Conservation (phyloP, 768 basidiomycete genomes). For the Termitomyces bulborhizus region DNA sequence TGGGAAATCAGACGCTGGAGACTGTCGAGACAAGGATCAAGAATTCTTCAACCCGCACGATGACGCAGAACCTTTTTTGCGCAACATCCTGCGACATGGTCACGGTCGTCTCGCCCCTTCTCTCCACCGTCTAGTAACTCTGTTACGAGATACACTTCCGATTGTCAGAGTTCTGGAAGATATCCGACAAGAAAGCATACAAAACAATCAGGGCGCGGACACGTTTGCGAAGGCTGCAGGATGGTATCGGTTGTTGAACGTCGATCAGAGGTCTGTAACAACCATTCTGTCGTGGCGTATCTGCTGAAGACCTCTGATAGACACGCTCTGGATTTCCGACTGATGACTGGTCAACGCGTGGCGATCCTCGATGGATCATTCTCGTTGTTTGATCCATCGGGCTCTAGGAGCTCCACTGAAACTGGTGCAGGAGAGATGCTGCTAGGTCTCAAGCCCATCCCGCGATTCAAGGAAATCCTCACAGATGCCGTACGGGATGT, state of each 20-base stretch:
- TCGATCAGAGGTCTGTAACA: slow-evolving; percentile 50
- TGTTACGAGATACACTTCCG: slow-evolving; percentile 74
- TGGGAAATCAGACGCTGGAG: slow-evolving; percentile 13
- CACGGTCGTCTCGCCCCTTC: slow-evolving; percentile 62
- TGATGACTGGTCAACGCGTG: slow-evolving; percentile 61
- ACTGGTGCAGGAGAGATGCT: slow-evolving; percentile 16
- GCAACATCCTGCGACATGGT: slow-evolving; percentile 57
- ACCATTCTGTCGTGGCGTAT: background rate
- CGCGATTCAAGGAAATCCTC: slow-evolving; percentile 47
- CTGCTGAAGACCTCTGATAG: slow-evolving; percentile 25
- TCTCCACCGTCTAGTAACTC: slow-evolving; percentile 56
- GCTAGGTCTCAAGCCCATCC: slow-evolving; percentile 52
- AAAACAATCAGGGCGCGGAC: slow-evolving; percentile 38
- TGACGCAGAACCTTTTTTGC: slow-evolving; percentile 71
- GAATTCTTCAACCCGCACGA: slow-evolving; percentile 66
- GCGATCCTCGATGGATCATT: slow-evolving; percentile 71
- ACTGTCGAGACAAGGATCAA: slow-evolving; percentile 11
- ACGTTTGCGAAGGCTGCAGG: slow-evolving; percentile 75
- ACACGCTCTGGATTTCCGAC: slow-evolving; percentile 75
- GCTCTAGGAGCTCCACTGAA: slow-evolving; percentile 5
- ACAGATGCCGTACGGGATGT: slow-evolving; percentile 41
- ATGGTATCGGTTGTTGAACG: slow-evolving; percentile 75
- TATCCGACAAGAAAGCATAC: slow-evolving; percentile 32
- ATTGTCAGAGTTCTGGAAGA: slow-evolving; percentile 68
- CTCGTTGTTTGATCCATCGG: slow-evolving; percentile 38